Base-by-base conservation (phyloP, 164 flowering plant genomes). In the Dillenia suffruticosa region DNA sequence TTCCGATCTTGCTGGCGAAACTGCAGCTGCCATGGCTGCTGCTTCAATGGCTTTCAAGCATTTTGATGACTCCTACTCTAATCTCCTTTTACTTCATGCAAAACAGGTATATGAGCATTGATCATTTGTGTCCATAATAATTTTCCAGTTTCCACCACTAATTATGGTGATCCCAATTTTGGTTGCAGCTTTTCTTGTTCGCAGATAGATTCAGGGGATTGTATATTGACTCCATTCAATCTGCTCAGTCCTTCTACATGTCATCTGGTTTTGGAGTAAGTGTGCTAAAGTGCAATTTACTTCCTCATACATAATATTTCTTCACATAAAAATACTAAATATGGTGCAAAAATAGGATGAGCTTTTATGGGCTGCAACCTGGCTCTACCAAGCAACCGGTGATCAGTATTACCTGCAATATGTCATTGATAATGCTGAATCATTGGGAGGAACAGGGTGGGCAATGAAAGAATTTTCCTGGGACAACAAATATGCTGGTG, bases 401-500 rank as follows among this genome's bases (percentile, higher is more conserved):
- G 94, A 90, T 1, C 81, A 80, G 13, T 74, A 69, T 57, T 93
- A 90, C 76, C 64, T 93, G 71, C 78, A 85, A 54, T 93, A 90
- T 67, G 88, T 74, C 0, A 72, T 79, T 1, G 79, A 87, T 40
- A 85, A 89, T 59, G 90, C 84, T 3, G 90, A 24, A 10, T 71
- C 75, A 15, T 45, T 89, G 80, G 96, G 96, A 14, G 96, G 96
- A 51, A 91, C 93, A 51, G 89, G 91, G 19, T 82, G 87, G 92
- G 95, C 88, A 0, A 80, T 86, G 26, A 79, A 64, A 53, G 87
- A 87, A 46, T 93, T 93, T 76, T 84, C 91, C 9, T 94, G 98
- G 98, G 97, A 91, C 68, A 87, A 80, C 78, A 94, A 94, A 65
- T 90, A 87, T 75, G 98, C 95, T 46, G 97, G 98, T 46, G 63